Conservation (phyloP, 805 yeast species). For the Candida tallmaniae region DNA sequence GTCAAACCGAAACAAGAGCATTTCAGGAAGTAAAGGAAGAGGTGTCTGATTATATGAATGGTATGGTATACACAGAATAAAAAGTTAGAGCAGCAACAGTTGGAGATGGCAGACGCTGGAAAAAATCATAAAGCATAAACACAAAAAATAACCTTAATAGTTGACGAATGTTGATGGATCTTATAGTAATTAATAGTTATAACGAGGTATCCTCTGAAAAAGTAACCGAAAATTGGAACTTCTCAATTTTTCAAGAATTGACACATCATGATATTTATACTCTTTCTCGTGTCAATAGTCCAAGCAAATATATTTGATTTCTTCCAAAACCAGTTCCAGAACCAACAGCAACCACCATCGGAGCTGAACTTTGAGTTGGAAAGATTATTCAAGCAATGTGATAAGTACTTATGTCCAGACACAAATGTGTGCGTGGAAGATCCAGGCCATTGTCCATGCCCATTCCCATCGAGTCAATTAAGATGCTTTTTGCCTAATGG, state of each 20-base stretch:
- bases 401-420: conserved; percentile 73
- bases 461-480: conserved; percentile 78
- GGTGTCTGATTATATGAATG: conserved; percentile 29
- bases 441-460: conserved; percentile 82
- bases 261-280: no score
- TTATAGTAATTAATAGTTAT: no score
- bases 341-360: conserved; percentile 24
- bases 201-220: no score
- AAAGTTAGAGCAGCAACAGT: no score
- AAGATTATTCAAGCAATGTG: conserved; percentile 47
- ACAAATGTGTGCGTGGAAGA: conserved; percentile 71
- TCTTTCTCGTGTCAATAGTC: conserved; percentile 9
- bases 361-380: conserved; percentile 37
- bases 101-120: no score
- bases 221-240: no score
- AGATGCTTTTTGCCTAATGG: conserved; percentile 75
- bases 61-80: no score
- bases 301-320: conserved; percentile 34
- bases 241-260: no score
- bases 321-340: conserved; percentile 21
- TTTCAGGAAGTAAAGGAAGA: conserved; percentile 71
- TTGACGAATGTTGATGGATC: no score
- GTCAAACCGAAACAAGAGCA: conserved; percentile 75
- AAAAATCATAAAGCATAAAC: no score
- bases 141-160: no score